Evolutionary conservation across 2,329 filamentous ascomycete species (phyloP), one percentile per base, ranked within the genome.

Genomic region (Hypoxylon sp.): DNA sequence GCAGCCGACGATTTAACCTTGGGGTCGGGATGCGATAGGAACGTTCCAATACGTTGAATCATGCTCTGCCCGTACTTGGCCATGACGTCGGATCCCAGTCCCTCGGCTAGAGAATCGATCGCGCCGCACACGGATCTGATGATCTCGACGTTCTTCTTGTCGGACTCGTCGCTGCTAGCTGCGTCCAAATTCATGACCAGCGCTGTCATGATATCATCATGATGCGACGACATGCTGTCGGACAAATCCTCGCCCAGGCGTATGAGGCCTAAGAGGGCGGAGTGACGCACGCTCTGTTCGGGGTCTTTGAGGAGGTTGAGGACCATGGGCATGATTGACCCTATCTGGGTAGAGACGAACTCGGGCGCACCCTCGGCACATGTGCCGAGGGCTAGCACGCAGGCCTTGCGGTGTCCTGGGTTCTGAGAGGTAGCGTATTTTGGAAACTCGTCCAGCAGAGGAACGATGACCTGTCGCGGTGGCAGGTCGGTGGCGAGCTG

Each of bases 351-450:
- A 71, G 93, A 94, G 77, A 98, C 94, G 82, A 98, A 99, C 81
- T 99, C 96, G 14, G 96, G 96, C 31, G 96, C 95, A 75, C 96
- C 96, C 85, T 98, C 96, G 59, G 97, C 95, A 75, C 93, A 95
- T 85, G 95, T 97, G 66, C 95, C 95, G 4, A 99, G 88, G 54
- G 95, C 92, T 70, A 98, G 87, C 78, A 98, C 96, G 81, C 93
- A 95, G 61, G 95, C 95, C 81, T 95, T 92, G 67, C 95, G 91
- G 83, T 92, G 92, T 75, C 93, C 90, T 37, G 94, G 88, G 77
- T 97, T 88, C 66, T 86, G 82, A 77, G 89, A 91, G 74, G 88
- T 88, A 73, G 95, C 93, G 78, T 96, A 98, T 73, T 89, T 88
- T 40, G 93, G 91, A 73, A 98, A 91, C 59, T 93, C 90, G 74